Conservation (phyloP, 2,329 filamentous ascomycete genomes). For the Pseudogymnoascus sp. region DNA sequence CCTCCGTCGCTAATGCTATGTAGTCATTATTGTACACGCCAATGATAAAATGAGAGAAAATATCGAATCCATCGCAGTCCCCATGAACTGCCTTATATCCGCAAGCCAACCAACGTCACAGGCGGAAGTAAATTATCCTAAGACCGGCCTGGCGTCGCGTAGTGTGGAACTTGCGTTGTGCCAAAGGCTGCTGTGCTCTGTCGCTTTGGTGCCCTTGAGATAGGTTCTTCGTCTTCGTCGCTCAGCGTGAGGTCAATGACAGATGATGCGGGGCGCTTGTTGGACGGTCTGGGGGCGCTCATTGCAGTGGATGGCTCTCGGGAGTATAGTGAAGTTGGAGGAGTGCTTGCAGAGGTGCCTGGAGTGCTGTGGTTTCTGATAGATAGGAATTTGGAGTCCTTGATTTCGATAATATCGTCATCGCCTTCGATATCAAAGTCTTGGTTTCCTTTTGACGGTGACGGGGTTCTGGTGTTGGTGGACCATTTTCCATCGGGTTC, state of each 20-base stretch:
- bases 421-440: constrained; percentile 36
- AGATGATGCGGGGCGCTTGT: constrained; percentile 39
- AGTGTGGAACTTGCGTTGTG: background rate
- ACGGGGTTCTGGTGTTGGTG: constrained; percentile 22
- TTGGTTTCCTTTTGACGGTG: constrained; percentile 13
- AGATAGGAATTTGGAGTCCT: constrained; percentile 25
- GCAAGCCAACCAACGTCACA: background rate
- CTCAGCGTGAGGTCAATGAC: constrained; percentile 49
- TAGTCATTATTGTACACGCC: constrained; percentile 4
- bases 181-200: constrained; percentile 15
- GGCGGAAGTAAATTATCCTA: background rate
- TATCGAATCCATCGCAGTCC: background rate
- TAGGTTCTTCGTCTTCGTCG: constrained; percentile 41
- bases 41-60: constrained; percentile 7
- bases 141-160: background rate
- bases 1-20: constrained; percentile 6
- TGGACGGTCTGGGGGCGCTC: constrained; percentile 14
- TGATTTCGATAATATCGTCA: constrained; percentile 45
- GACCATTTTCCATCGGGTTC: constrained; percentile 81
- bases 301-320: constrained; percentile 34
- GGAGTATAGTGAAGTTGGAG: constrained; percentile 16
- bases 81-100: background rate
- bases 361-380: constrained; percentile 32
- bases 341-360: constrained; percentile 20
- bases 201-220: constrained; percentile 28